Evolutionary conservation across 2,329 filamentous ascomycete species (phyloP), one percentile per base, ranked within the genome.

Genomic region (Alternaria ventricosa): DNA sequence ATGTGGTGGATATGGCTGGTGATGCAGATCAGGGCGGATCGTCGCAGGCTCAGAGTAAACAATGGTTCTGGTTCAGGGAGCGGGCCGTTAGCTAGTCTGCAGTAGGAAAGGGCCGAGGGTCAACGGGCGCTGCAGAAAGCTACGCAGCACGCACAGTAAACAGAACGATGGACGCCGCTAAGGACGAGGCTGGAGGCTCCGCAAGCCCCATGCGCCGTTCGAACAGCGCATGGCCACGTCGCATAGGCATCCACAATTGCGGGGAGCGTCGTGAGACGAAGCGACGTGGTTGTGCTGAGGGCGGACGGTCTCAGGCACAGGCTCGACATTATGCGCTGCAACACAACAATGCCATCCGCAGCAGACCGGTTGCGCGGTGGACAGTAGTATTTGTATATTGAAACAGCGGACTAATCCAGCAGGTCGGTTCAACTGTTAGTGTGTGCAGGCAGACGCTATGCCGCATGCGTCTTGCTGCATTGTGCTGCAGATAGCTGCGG

Each of bases 1-100:
- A 50, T 30, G 28, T 28, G 36, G 36, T 47, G 15, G 46, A 33
- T 20, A 46, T 27, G 27, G 27, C 28, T 33, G 27, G 51, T 28
- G n/a, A 20, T 22, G 60, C 49, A 51, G 49, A 63, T 50, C 60
- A 47, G 55, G 50, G 23, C 23, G 10, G 55, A 60, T 60, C 49
- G 43, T 41, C 55, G 60, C 44, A 30, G 36, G 45, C 46, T 50
- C 27, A 20, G 22, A 43, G 49, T 15, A 57, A 49, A 55, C 22
- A 46, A 25, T 58, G 49, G 30, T 55, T 55, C 46, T 43, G 45
- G 46, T 15, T 18, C 23, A 25, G 50, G 61, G 61, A 53, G 47
- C 61, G 61, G 61, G 57, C 61, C 61, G 61, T 54, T 20, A 36
- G 22, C 58, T 64, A 64, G 58, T 55, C 41, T 36, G 43, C 13